Evolutionary conservation across 192 early-diverging fungal genomes (phyloP), one percentile per base, ranked within the genome.

Genomic region (Umbelopsis sp.): DNA sequence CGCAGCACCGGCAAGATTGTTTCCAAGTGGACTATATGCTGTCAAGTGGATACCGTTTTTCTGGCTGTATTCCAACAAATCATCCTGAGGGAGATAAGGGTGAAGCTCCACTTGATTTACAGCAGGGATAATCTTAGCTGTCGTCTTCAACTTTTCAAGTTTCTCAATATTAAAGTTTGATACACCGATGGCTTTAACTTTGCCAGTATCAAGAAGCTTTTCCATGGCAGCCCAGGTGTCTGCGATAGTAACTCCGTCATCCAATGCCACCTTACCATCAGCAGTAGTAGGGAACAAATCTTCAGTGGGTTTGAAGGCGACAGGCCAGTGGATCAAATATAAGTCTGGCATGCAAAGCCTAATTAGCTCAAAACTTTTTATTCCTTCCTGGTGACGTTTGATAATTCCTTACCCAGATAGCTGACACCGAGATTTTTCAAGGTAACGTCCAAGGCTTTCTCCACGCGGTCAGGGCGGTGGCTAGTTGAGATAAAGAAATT

Each of bases 251-350:
- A 62, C 56, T 20, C 56, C 56, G 14, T 34, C 56, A 26, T 62
- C 56, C 4, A 62, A 26, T 6, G 31, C 56, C 16, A 16, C 17
- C 29, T 62, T 62, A n/a, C 56, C 56, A 34, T 62, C 56, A 14
- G 26, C 56, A 26, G 56, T 34, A 62, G 26, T 22, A 32, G 56
- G 56, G 56, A 62, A 62, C 12, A 62, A 32, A 4, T 62, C 56
- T 29, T 62, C 56, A 5, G 56, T 62, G 2, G 56, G 56, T 14
- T 62, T 62, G 31, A 62, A 83, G 3, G 92, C 88, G 29, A 86
- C 70, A 0, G 95, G 94, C 92, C 91, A 96, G 82, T 96, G 95
- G 70, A 96, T 86, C 43, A 97, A 79, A 69, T 94, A 92, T 41
- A 95, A 70, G 69, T 97, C 94, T 62, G 31, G 11, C 14, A 14